phyloP scores from a whole-genome alignment of 257 asterid genomes.

The Rubia yunnanensis region DNA sequence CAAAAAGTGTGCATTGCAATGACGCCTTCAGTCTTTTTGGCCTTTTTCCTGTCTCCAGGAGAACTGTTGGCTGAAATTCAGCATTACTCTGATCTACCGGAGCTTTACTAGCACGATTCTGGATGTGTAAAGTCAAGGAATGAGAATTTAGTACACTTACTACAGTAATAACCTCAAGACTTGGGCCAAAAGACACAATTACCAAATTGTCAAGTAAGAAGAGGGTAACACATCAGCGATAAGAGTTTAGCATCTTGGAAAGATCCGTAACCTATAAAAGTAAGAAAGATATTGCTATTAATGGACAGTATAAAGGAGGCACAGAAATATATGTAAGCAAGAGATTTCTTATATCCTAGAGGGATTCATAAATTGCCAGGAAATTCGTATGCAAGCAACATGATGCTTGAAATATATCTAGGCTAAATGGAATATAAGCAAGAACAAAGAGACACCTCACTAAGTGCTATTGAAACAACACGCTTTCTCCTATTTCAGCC shows the following conservation, averaged over 20 bases:
- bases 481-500: no score
- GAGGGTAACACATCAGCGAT: slow-evolving; percentile 15
- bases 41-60: slow-evolving; percentile 18
- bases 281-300: slow-evolving; percentile 2
- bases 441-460: neutral
- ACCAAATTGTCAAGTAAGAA: neutral
- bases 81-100: slow-evolving; percentile 25
- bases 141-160: slow-evolving; percentile 14
- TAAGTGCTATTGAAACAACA: neutral
- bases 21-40: slow-evolving; percentile 30
- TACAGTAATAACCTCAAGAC: neutral
- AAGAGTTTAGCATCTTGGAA: slow-evolving; percentile 46
- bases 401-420: neutral
- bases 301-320: slow-evolving; percentile 5
- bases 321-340: neutral
- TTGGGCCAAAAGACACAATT: neutral
- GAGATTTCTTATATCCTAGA: neutral
- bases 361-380: neutral
- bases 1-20: slow-evolving; percentile 32
- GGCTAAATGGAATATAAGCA: neutral
- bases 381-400: neutral
- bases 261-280: slow-evolving; percentile 56
- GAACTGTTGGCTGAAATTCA: slow-evolving; percentile 21
- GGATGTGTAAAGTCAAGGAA: slow-evolving; percentile 18
- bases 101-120: slow-evolving; percentile 29